Evolutionary conservation across 768 basidiomycete species (phyloP), one percentile per base, ranked within the genome.

Genomic region (Leccinum subtestaceum): DNA sequence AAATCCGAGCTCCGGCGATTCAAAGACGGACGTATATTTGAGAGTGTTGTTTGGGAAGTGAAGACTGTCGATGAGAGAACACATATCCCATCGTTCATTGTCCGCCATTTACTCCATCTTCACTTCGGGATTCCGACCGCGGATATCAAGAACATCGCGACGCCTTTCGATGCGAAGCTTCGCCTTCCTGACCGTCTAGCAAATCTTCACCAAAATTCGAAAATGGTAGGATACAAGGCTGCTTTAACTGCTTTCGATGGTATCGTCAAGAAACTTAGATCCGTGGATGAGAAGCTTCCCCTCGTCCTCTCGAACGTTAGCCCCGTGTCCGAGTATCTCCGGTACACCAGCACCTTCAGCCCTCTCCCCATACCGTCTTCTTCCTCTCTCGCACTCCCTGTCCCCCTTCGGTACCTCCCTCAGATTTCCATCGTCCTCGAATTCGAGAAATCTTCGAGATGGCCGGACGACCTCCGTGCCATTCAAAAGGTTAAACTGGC

Each of bases 41-140:
- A 98, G 72, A 93, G 90, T 65, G 93, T 98, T n/a, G 95, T 98
- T 3, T 99, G 97, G 97, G 89, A 97, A 19, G 84, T 93, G 8
- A 81, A 84, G 60, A 88, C 84, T 3, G 80, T 82, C 0, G 93
- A 96, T 53, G 92, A 94, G 60, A 86, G 92, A 27, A 79, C 85
- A 0, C 82, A 87, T 60, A 85, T 98, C 29, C 93, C 94, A 0
- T 75, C 78, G 13, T 79, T 83, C 74, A 84, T 98, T 64, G 84
- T 93, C 27, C 75, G 77, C 21, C 87, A 95, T 74, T 73, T 98
- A 43, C 80, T 99, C 10, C 67, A 78, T 17, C 79, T 81, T 25
- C 96, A 98, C 69, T 93, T 95, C 61, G 81, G 81, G n/a, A 70
- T 98, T 51, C 69, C 69, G 11, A 73, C 71, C 7, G 76, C 74